Base-by-base conservation (phyloP, 192 early-diverging fungal species). In the Linderina pennispora region DNA sequence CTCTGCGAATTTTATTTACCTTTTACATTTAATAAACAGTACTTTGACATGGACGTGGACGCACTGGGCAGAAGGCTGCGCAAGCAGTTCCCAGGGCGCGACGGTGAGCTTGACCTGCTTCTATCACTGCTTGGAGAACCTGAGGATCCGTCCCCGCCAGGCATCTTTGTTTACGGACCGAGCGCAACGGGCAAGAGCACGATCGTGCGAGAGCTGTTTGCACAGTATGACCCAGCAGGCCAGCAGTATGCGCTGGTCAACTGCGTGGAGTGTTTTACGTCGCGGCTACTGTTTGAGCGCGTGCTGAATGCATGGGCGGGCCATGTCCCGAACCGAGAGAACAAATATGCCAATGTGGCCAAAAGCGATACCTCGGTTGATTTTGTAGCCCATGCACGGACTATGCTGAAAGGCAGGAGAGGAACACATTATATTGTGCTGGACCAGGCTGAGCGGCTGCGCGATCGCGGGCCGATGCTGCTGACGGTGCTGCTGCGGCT, bases 391-490 rank as follows among this genome's bases (percentile, higher is more conserved):
- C 19, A 26, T 14, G 54, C 52, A 16, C 50, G 45, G 7, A 51
- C 49, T 1, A 24, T 65, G 35, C 36, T 71, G 58, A 25, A 7
- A 35, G 33, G 22, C 21, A 39, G 5, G 26, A 45, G 2, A 47
- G 6, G 45, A 28, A 53, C 51, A 6, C 53, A 53, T 16, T 76
- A 79, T 38, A 36, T 85, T 45, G 70, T 92, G 0, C 52, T 94
- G 6, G 91, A 97, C 45, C 73, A 86, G 24, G 89, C 89, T 0
- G 89, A 94, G 52, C 60, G 82, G 16, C 66, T 97, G 35, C 75
- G 89, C 14, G 81, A 84, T 43, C 81, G 85, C 26, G 69, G 78
- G 1, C 64, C 82, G 1, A 76, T 70, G 23, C 60, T 92, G 13
- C 56, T 93, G 42, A 78, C 86, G 3, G 65, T 77, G 28, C 52